Base-by-base conservation (phyloP, 306 rosid genomes). In the Rubus parviflorus region DNA sequence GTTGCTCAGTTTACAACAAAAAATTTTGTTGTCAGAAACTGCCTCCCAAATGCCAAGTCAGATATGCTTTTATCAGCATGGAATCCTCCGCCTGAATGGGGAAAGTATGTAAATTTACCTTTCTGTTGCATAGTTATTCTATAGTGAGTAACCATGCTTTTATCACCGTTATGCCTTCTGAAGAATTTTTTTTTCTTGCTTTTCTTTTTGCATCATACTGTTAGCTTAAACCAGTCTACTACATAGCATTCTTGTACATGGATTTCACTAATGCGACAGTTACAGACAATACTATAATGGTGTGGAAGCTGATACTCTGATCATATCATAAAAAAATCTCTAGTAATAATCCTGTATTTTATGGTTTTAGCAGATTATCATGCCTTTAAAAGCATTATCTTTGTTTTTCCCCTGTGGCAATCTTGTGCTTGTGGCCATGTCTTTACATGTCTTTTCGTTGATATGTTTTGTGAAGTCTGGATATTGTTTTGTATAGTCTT, bases 41-140 rank as follows among this genome's bases (percentile, higher is more conserved):
- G 99, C 94, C 79, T 92, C 64, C 90, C 84, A 15, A 81, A 86
- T 86, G 98, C 89, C 54, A 96, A 91, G 89, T 96, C 98, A 79
- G 97, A 92, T 86, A 91, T 89, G 98, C 97, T 96, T 85, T 86
- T 96, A 84, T 91, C 99, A 56, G 91, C 99, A 60, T 96, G 99
- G 99, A 89, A 85, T 88, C 93, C 98, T 89, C 99, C 97, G 40
- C 45, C 74, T 1, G 98, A 96, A 81, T 91, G 97, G 99, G 97
- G 87, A 84, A 91, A 89, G 99, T 96, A 96, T 45, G 97, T 75
- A 76, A 72, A 25, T 81, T 77, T 78, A 72, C 74, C 42, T 79
- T 47, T 73, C 57, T 81, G 46, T 56, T 51, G 46, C 76, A 80
- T 85, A 58, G 66, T 70, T 77, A 46, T 56, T 45, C 3, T 47